A percentile compares a stretch with the other conserved stretches of the same genome.
Evolutionary conservation across 2,329 filamentous ascomycete species (phyloP).

Genomic region (Capronia epimyces): DNA sequence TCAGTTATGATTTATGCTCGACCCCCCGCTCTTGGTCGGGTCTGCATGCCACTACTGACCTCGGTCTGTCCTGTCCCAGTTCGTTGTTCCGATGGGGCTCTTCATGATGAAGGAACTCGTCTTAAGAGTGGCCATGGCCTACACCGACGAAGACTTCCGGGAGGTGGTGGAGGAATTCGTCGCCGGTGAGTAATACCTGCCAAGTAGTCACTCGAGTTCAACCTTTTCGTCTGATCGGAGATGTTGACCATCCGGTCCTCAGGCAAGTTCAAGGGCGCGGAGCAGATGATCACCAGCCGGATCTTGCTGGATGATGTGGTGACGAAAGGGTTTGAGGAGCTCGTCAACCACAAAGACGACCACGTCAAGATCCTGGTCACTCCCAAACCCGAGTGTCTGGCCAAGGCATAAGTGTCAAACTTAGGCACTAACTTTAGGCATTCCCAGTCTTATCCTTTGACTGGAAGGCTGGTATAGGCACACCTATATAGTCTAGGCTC

Average conservation of each 20-base stretch:
- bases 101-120: slow-evolving; percentile 34
- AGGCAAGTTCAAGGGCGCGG: slow-evolving; percentile 33
- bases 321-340: slow-evolving; percentile 32
- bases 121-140: too few relatives aligned
- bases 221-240: too few relatives aligned
- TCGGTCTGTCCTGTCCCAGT: too few relatives aligned
- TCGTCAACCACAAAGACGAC: slow-evolving; percentile 33
- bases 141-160: slow-evolving; percentile 33
- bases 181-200: slow-evolving; percentile 25
- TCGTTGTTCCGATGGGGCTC: slow-evolving; percentile 28
- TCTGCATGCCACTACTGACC: too few relatives aligned
- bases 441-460: too few relatives aligned
- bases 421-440: too few relatives aligned
- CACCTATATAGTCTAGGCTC: too few relatives aligned
- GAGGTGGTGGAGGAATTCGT: slow-evolving; percentile 33
- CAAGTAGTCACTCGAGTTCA: too few relatives aligned
- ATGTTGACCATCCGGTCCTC: background rate
- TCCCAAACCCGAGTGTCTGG: slow-evolving; percentile 2
- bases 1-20: too few relatives aligned
- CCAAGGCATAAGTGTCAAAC: too few relatives aligned
- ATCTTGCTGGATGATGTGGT: slow-evolving; percentile 34
- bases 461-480: too few relatives aligned
- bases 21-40: too few relatives aligned
- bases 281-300: slow-evolving; percentile 33
- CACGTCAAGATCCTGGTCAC: slow-evolving; percentile 36